Base-by-base conservation (phyloP, 2,329 filamentous ascomycete genomes). In the Polytolypa hystricis region DNA sequence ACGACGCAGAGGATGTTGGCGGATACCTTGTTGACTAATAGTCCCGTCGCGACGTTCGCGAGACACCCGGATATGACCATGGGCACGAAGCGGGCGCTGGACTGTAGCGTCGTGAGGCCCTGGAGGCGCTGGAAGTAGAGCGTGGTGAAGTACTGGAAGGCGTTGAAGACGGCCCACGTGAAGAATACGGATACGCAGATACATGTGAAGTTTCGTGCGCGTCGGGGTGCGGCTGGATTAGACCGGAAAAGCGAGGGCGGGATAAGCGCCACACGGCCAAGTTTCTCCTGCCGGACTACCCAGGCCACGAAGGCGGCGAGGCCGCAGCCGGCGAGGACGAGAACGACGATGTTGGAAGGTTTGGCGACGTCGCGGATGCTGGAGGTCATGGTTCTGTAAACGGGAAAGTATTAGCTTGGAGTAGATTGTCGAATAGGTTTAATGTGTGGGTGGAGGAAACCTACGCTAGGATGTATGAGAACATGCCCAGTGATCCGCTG, bases 221-320 rank as follows among this genome's bases (percentile, higher is more conserved):
- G 34, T 19, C 30, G 20, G 5, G 34, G 34, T 0, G 69, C 66
- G 46, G 77, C 76, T 11, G 64, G 52, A 2, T 50, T 47, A 21
- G 71, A 74, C 16, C 56, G 60, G 74, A 74, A 78, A 1, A 78
- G 56, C 0, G 64, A 66, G 46, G 77, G 77, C 0, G 74, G 74
- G 12, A 78, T 74, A 9, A 78, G 51, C 1, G 71, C 71, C 11
- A 71, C 66, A 4, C 57, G 56, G 9, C 58, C 56, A 0, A 51
- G 47, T 8, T 50, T 53, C 35, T 69, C 65, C 35, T 67, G 69
- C 1, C 58, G 55, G 9, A 60, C 56, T 28, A 73, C 61, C 74
- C 73, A 77, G 14, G 57, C 50, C 20, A 69, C 53, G 46, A 77
- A 77, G 0, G 52, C 44, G 0, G 63, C 62, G 4, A 74, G 46